phyloP scores from a whole-genome alignment of 2,329 filamentous ascomycete genomes.

The Podosphaera xanthii region DNA sequence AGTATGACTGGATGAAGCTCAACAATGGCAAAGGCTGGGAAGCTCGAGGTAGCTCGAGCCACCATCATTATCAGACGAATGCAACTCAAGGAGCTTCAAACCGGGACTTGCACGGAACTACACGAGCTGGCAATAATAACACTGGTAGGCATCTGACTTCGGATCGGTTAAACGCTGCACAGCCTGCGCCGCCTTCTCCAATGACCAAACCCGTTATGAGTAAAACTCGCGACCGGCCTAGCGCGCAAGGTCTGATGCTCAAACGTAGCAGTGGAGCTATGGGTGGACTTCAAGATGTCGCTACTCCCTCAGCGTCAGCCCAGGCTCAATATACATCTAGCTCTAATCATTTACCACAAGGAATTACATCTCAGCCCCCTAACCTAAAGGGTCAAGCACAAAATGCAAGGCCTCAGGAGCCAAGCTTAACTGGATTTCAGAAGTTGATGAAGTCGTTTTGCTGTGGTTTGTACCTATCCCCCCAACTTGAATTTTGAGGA shows the following conservation, averaged over 20 bases:
- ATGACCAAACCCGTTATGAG: conserved; percentile 48
- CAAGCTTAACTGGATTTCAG: conserved; percentile 62
- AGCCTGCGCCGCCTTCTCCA: conserved; percentile 70
- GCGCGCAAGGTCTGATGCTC: conserved; percentile 45
- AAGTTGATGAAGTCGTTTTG: conserved; percentile 85
- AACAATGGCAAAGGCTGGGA: conserved; percentile 84
- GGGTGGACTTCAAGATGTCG: conserved; percentile 51
- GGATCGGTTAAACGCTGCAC: conserved; percentile 82
- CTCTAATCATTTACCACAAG: conserved; percentile 58
- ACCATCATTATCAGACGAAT: conserved; percentile 61
- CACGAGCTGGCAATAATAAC: conserved; percentile 34
- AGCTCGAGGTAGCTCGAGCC: conserved; percentile 45
- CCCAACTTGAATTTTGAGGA: not conserved
- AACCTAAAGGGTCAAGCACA: conserved; percentile 34
- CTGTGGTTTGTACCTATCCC: conserved; percentile 45
- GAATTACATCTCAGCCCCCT: conserved; percentile 32
- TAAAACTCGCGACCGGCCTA: conserved; percentile 53
- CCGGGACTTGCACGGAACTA: conserved; percentile 59
- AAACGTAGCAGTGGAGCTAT: conserved; percentile 53
- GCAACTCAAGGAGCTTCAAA: conserved; percentile 59
- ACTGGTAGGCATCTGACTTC: conserved; percentile 40
- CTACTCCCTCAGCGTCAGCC: conserved; percentile 72
- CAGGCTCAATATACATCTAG: conserved; percentile 95
- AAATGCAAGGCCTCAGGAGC: conserved; percentile 35
- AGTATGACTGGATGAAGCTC: conserved; percentile 99